These are phyloP conservation scores for Astrocystis sublimbata DNA, from an alignment of 495 filamentous ascomycete species.

Conservation along the genomic window DNA sequence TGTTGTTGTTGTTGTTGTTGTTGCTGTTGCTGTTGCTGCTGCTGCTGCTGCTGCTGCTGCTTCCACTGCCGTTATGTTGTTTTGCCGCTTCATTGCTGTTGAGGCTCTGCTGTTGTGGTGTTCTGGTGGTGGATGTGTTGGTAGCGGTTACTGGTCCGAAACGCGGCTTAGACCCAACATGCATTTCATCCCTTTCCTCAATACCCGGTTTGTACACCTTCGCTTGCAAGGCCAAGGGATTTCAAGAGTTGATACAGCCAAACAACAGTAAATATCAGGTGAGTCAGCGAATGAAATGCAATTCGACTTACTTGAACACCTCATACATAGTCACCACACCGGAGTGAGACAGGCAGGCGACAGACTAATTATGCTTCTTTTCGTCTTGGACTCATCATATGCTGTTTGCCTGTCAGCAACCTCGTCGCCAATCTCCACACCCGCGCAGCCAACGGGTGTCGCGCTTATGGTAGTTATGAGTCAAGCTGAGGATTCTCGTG, in stretches of 20 bases:
- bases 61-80: neutral
- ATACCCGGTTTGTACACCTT: neutral
- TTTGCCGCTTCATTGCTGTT: no score
- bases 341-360: neutral
- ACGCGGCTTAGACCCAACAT: neutral
- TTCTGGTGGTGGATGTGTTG: no score
- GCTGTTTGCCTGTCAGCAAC: slow-evolving; percentile 1
- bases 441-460: neutral
- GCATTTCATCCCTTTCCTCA: neutral
- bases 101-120: no score
- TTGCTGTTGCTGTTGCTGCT: neutral
- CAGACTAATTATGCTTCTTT: neutral
- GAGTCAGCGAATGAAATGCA: slow-evolving; percentile 6
- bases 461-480: neutral
- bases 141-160: neutral
- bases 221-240: neutral
- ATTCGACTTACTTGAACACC: slow-evolving; percentile 14
- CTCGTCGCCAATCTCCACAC: neutral
- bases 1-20: neutral
- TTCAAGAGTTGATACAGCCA: neutral
- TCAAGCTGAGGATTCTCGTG: neutral
- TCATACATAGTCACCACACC: slow-evolving; percentile 18
- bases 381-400: no score
- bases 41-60: neutral
- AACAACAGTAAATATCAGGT: neutral